Evolutionary conservation across 768 basidiomycete genomes (phyloP), one percentile per base, ranked within the genome.

Genomic region (Podaxis rugospora): DNA sequence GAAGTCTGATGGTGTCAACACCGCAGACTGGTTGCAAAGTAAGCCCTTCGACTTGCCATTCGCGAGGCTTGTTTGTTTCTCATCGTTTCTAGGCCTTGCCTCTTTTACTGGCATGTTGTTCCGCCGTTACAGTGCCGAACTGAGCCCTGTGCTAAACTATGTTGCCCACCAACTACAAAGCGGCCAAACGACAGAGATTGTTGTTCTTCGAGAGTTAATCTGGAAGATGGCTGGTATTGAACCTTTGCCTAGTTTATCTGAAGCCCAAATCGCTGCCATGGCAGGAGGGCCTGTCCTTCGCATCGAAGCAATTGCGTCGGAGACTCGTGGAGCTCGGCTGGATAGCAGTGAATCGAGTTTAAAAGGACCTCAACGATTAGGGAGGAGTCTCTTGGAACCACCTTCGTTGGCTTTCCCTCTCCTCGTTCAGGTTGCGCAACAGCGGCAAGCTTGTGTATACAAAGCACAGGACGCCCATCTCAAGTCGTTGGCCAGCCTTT

Each of bases 211-310:
- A 35, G 94, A 96, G 68, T 76, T 99, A 54, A 93, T 98, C 54
- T 90, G 87, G 83, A 92, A 93, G 70, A 96, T 98, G 93, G 90
- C 94, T 4, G 94, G 92, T 3, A 92, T 97, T 61, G 90, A 96
- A 67, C 93, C 94, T 3, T 77, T 97, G 54, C 92, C 93, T 0
- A 94, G 88, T 70, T 76, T 98, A 39, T 92, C 94, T 0, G 93
- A 97, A 62, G 80, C 87, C 0, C 95, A 98, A 72, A 86, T 98
- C 55, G 72, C 81, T 42, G 93, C 93, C 4, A 95, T 97, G 87
- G 92, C 91, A 5, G 93, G 95, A 50, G 97, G 97, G 3, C 87
- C 91, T 3, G 81, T 85, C 27, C 81, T 99, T 56, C 86, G 94
- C 32, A 87, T 89, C 46, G 96, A 98, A 76, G 90, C 93, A 1